Evolutionary conservation across 768 basidiomycete species (phyloP).

Genomic region (Chiua virens): DNA sequence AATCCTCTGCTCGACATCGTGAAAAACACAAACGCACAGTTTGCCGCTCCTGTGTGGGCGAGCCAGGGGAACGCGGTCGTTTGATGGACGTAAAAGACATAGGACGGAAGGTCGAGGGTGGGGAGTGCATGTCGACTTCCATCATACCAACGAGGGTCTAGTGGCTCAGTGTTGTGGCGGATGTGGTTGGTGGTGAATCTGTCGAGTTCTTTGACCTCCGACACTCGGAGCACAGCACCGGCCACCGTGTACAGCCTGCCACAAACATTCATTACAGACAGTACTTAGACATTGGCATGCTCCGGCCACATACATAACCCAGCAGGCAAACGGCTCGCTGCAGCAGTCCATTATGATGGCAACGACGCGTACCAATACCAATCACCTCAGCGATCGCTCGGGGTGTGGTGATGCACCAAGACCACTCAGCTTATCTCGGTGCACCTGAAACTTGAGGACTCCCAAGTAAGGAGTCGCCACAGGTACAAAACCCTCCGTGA

Average conservation of each 20-base stretch:
- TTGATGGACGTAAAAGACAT: conserved; percentile 38
- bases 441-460: no score
- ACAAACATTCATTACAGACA: not conserved
- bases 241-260: conserved; percentile 4
- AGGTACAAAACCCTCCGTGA: no score
- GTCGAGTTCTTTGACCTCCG: not conserved
- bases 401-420: no score
- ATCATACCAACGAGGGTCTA: conserved; percentile 34
- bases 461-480: no score
- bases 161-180: not conserved
- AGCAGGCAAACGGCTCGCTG: no score
- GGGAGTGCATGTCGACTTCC: conserved; percentile 57
- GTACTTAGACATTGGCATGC: no score
- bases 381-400: no score
- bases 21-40: conserved; percentile 37
- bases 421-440: no score
- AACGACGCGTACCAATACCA: no score
- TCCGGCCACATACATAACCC: no score
- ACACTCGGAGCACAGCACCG: conserved; percentile 3
- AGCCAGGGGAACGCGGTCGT: conserved; percentile 60
- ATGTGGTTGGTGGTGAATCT: no score
- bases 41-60: conserved; percentile 52
- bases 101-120: conserved; percentile 39
- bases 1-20: not conserved
- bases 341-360: no score